Evolutionary conservation across 2,329 filamentous ascomycete genomes (phyloP).

Genomic region (Coniochaeta hoffmannii): DNA sequence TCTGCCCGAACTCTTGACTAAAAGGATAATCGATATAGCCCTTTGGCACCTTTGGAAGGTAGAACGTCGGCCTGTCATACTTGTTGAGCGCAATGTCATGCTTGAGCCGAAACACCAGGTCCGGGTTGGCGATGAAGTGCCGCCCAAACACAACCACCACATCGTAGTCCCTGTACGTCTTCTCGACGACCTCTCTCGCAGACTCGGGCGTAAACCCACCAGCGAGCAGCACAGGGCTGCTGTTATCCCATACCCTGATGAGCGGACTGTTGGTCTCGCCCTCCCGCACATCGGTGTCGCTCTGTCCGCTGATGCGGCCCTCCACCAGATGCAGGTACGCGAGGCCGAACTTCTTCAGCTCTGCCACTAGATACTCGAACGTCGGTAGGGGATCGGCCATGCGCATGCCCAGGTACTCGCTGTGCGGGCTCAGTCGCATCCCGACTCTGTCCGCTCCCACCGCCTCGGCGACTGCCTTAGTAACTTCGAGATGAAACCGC

Average conservation of each 20-base stretch:
- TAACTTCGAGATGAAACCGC: conserved; percentile 42
- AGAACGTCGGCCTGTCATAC: conserved; percentile 29
- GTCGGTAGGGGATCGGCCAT: conserved; percentile 51
- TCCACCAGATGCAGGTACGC: conserved; percentile 52
- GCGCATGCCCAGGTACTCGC: conserved; percentile 48
- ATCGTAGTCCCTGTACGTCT: conserved; percentile 12
- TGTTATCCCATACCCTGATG: conserved; percentile 16
- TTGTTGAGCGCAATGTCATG: conserved; percentile 22
- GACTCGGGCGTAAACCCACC: conserved; percentile 16
- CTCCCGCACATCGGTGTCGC: conserved; percentile 26
- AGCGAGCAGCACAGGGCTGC: conserved; percentile 18
- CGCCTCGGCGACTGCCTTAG: conserved; percentile 40
- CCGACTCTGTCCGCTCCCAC: conserved; percentile 40
- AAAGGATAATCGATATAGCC: conserved; percentile 30
- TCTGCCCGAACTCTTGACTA: conserved; percentile 12
- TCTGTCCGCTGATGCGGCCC: conserved; percentile 23
- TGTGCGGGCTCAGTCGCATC: conserved; percentile 50
- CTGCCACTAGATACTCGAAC: conserved; percentile 43
- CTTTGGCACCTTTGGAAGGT: conserved; percentile 20
- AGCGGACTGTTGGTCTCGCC: conserved; percentile 17
- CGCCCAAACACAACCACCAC: conserved; percentile 29
- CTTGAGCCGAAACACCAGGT: conserved; percentile 29
- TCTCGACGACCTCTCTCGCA: conserved; percentile 16
- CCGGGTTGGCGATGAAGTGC: conserved; percentile 33
- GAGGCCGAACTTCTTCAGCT: conserved; percentile 41